Conservation (phyloP, 139 green algal genomes). For the Auxenochlorella pyrenoidosa region DNA sequence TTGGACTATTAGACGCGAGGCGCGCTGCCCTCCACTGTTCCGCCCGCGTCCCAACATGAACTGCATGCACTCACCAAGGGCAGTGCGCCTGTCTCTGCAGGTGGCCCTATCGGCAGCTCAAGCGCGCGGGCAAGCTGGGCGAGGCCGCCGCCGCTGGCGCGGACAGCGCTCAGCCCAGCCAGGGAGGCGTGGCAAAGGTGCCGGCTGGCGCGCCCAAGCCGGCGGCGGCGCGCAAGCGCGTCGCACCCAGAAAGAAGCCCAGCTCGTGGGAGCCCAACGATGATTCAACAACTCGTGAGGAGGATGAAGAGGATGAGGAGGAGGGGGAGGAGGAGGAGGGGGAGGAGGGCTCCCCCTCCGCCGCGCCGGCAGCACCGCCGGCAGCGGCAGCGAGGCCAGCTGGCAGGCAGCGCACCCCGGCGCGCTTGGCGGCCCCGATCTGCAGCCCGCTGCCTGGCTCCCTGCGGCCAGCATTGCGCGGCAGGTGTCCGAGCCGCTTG, state of each 20-base stretch:
- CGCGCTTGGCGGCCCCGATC: background rate
- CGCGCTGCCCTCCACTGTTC: background rate
- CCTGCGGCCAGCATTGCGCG: background rate
- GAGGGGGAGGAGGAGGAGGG: background rate
- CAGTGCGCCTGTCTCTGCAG: background rate
- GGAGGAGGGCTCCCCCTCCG: background rate
- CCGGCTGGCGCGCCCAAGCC: background rate
- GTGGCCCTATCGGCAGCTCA: constrained; percentile 26
- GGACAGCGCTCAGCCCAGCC: background rate
- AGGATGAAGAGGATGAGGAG: too few relatives aligned
- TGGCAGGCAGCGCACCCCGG: background rate
- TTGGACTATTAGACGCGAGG: too few relatives aligned
- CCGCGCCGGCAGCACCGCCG: background rate
- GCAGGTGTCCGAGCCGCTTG: background rate
- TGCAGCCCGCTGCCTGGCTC: background rate
- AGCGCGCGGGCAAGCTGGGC: constrained; percentile 13
- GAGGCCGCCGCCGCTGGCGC: background rate
- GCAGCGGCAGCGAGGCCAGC: constrained; percentile 24
- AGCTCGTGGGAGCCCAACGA: background rate
- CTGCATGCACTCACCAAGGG: background rate
- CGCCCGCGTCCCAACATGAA: background rate
- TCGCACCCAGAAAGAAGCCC: background rate
- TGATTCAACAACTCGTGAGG: background rate
- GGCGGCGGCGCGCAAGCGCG: background rate
- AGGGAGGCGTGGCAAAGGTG: too few relatives aligned